These are phyloP conservation scores for Vigna hirtella DNA, from an alignment of 306 rosid species.

Conservation along the genomic window DNA sequence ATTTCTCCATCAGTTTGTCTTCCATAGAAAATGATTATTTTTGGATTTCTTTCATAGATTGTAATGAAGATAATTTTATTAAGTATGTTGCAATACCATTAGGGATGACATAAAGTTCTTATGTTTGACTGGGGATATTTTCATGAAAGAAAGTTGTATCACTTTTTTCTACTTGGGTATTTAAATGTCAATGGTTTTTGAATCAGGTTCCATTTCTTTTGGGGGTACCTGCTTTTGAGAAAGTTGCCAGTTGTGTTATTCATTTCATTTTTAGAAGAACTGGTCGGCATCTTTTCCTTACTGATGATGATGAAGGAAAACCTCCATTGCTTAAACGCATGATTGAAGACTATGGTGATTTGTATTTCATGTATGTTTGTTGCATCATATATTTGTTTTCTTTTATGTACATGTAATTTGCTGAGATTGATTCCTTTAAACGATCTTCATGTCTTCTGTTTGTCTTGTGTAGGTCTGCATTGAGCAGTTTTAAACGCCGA, in stretches of 20 bases:
- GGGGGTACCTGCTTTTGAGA: slow-evolving; percentile 89
- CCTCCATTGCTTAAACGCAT: slow-evolving; percentile 91
- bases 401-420: slow-evolving; percentile 14
- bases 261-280: slow-evolving; percentile 97
- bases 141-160: slow-evolving; percentile 1
- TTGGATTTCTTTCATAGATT: slow-evolving; percentile 20
- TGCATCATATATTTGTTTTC: slow-evolving; percentile 27
- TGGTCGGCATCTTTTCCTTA: slow-evolving; percentile 94
- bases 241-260: slow-evolving; percentile 72
- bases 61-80: slow-evolving; percentile 12
- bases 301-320: slow-evolving; percentile 81
- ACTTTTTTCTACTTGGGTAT: slow-evolving; percentile 4
- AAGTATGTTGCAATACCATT: slow-evolving; percentile 25
- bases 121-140: slow-evolving; percentile 31
- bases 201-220: slow-evolving; percentile 97
- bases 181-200: slow-evolving; percentile 33
- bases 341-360: slow-evolving; percentile 73
- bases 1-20: background rate
- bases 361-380: slow-evolving; percentile 78
- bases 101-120: slow-evolving; percentile 15
- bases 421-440: slow-evolving; percentile 16
- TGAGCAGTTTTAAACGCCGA: slow-evolving; percentile 76
- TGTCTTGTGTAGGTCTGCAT: slow-evolving; percentile 81
- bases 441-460: slow-evolving; percentile 28
- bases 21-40: background rate